Evolutionary conservation across 441 rosid genomes (phyloP), one percentile per base, ranked within the genome.

Genomic region (Isatis lusitanica): DNA sequence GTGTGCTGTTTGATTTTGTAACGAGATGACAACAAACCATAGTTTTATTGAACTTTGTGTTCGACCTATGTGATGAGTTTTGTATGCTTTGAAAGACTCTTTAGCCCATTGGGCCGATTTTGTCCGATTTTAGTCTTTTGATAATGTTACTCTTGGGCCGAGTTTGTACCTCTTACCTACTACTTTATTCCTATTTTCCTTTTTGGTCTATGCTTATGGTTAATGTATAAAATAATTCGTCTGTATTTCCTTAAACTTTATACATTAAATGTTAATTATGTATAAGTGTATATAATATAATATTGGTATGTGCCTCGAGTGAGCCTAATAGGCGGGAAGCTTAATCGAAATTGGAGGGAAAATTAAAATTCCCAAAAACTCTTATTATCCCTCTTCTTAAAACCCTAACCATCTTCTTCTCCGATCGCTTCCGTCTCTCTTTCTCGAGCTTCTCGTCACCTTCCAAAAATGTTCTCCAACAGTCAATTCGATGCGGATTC

Each of bases 1-100:
- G 26, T 30, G 87, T 80, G 65, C 92, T 85, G 76, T 82, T 81
- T 78, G 83, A 80, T 83, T 74, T 81, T 10, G 90, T 61, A 17
- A 61, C 7, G 9, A 35, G 38, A 35, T 35, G 2, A 7, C 38
- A 35, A 26, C 28, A 26, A 35, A 35, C 38, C 38, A 35, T 7
- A 8, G 38, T 4, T 48, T 18, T 18, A 18, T 51, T 31, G 31
- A 51, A 21, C 56, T 17, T 47, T 11, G 17, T 24, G 9, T 47
- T 11, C 3, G 18, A 48, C 30, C 55, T 48, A 48, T 48, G 18
- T 48, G 30, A 17, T 46, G 21, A 17, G 28, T 30, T 48, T 48
- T 18, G n/a, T 51, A 51, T 9, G 26, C 57, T 33, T 57, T 1
- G 0, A 55, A 53, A 31, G 63, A 40, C 11, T 40, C 3, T 9